Evolutionary conservation across 1,284 basidiomycete species (phyloP), one percentile per base, ranked within the genome.

Genomic region (Cutaneotrichosporon cutaneum): DNA sequence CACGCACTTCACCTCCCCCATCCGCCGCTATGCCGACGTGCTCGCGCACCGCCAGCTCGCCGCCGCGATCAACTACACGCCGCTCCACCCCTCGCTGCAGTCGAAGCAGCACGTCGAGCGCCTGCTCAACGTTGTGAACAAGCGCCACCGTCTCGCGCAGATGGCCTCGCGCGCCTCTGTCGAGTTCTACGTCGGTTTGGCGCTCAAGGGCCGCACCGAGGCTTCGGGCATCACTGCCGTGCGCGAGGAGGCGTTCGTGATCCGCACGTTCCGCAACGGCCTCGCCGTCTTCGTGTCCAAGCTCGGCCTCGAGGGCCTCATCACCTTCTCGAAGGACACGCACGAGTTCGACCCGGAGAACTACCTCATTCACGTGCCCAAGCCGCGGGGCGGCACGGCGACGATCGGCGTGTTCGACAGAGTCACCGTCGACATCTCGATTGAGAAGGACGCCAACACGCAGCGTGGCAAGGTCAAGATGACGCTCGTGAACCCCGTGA

Each of bases 1-100:
- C 80, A 99, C 96, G 0, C 96, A 99, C 78, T 99, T 99, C 77
- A 98, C 95, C 67, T 82, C 91, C 75, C 93, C 94, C 0, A 96
- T 96, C 69, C 84, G 93, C 64, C 86, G 94, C 63, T 96, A 94
- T 75, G 92, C 93, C 86, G 96, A 99, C 77, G 90, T 99, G 3
- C 84, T 99, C 24, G 94, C 87, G 0, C 96, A 99, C 78, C 88
- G 96, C 24, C 95, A 99, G 77, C 85, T 99, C 0, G 82, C 92
- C 1, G 93, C 96, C 0, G 88, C 94, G 6, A 97, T 98, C 71
- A 87, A 87, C 35, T 90, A 93, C 71, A 82, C 86, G 0, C 85
- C 93, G 0, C 84, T 99, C 0, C 94, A 96, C 73, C 85, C 91
- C 0, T 87, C 88, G 0, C 82, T 99, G 10, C 92, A 96, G 73